phyloP scores from a whole-genome alignment of 202 grass and related monocot genomes.

The Setaria italica region DNA sequence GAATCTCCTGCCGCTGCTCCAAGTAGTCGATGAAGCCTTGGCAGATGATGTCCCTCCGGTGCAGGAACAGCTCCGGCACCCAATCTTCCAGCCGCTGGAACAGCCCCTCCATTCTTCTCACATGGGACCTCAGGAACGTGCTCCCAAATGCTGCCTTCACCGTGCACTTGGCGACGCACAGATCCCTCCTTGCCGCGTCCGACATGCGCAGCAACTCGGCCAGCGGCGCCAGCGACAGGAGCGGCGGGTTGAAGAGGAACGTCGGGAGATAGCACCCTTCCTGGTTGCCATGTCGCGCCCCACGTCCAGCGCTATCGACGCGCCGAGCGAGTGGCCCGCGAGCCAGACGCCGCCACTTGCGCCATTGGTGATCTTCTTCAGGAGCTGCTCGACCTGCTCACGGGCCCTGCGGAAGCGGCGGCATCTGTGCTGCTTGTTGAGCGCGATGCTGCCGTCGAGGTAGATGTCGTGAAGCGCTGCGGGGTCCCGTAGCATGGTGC shows the following conservation, averaged over 20 bases:
- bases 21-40: conserved; percentile 54
- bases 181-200: not conserved
- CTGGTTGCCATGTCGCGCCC: not conserved
- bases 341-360: conserved; percentile 37
- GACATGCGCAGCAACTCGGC: not conserved
- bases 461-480: too few relatives aligned
- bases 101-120: not conserved
- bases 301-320: conserved; percentile 44
- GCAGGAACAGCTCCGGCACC: conserved; percentile 41
- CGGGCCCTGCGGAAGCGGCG: conserved; percentile 23
- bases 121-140: not conserved
- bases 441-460: not conserved
- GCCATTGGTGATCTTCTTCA: not conserved
- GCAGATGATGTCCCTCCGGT: conserved; percentile 38
- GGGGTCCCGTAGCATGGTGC: conserved; percentile 18
- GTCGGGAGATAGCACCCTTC: not conserved
- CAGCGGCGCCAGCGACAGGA: not conserved
- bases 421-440: conserved; percentile 22
- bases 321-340: conserved; percentile 48
- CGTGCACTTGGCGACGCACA: not conserved
- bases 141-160: conserved; percentile 3
- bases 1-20: conserved; percentile 32
- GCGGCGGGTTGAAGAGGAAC: conserved; percentile 55
- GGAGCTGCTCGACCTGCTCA: not conserved
- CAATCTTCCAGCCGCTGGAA: conserved; percentile 28